phyloP scores from a whole-genome alignment of 306 rosid species.

The Arachis stenosperma region DNA sequence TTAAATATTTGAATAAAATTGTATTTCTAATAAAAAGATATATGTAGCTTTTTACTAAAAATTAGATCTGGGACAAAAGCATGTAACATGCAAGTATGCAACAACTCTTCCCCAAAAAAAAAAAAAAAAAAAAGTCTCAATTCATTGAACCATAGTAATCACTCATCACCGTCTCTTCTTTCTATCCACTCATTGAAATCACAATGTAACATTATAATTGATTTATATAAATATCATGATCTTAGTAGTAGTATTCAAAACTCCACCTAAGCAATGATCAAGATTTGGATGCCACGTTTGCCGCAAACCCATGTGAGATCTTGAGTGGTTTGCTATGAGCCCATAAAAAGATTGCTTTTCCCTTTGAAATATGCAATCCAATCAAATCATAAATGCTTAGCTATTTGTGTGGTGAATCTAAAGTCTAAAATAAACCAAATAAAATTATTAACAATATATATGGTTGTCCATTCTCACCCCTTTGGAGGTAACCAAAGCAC shows the following conservation, averaged over 20 bases:
- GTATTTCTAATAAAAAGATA: too few relatives aligned
- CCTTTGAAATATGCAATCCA: background rate
- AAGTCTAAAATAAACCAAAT: background rate
- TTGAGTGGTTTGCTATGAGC: background rate
- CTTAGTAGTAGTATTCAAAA: background rate
- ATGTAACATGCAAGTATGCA: background rate
- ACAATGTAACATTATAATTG: background rate
- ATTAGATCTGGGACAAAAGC: background rate
- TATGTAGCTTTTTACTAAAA: too few relatives aligned
- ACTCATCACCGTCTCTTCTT: background rate
- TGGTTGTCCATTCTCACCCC: background rate
- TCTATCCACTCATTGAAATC: background rate
- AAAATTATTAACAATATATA: too few relatives aligned
- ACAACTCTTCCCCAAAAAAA: background rate
- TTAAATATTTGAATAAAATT: too few relatives aligned
- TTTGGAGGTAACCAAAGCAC: background rate
- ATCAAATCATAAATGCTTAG: background rate
- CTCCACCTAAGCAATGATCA: conserved; percentile 29
- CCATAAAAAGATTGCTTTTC: conserved; percentile 9
- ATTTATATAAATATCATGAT: too few relatives aligned
- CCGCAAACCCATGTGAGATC: conserved; percentile 25
- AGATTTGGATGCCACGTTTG: background rate
- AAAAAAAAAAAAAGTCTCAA: background rate
- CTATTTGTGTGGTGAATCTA: background rate
- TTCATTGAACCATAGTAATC: background rate